phyloP scores from a whole-genome alignment of 768 basidiomycete genomes.

The Boletus reticuloceps region DNA sequence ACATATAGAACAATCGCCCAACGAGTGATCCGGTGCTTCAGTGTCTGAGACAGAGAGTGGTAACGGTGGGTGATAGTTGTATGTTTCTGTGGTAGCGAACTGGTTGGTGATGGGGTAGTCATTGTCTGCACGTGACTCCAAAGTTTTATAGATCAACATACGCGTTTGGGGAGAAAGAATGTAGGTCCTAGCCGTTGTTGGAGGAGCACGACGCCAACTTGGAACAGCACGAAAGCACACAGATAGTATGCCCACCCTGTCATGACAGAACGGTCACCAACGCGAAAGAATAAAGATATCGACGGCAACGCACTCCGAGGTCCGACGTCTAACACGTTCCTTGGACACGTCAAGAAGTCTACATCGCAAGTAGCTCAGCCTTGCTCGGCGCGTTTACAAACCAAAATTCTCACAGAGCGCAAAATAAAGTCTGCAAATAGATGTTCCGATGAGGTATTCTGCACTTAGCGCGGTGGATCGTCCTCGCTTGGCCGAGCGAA shows the following conservation, averaged over 20 bases:
- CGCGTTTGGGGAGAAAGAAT: slow-evolving; percentile 78
- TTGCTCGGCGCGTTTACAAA: background rate
- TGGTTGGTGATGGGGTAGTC: slow-evolving; percentile 22
- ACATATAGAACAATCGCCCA: slow-evolving; percentile 90
- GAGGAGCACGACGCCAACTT: slow-evolving; percentile 59
- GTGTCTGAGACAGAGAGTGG: slow-evolving; percentile 56
- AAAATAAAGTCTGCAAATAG: slow-evolving; percentile 64
- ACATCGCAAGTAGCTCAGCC: background rate
- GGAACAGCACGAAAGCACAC: slow-evolving; percentile 56
- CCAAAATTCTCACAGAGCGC: slow-evolving; percentile 61
- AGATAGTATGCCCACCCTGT: slow-evolving; percentile 67
- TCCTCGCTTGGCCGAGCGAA: slow-evolving; percentile 69
- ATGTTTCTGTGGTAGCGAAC: slow-evolving; percentile 59
- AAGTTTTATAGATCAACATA: slow-evolving; percentile 32
- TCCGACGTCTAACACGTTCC: slow-evolving; percentile 82
- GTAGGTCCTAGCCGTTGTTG: slow-evolving; percentile 78
- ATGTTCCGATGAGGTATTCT: slow-evolving; percentile 78
- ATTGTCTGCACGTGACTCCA: background rate
- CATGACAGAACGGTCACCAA: slow-evolving; percentile 1
- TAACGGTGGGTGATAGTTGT: slow-evolving; percentile 85
- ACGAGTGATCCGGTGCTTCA: slow-evolving; percentile 70
- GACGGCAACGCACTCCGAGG: slow-evolving; percentile 54
- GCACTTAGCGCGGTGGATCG: slow-evolving; percentile 64
- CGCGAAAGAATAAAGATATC: background rate
- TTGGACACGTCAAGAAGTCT: slow-evolving; percentile 84